Conservation (phyloP, 352 stramenopile genomes). For the Globisporangium parvum region DNA sequence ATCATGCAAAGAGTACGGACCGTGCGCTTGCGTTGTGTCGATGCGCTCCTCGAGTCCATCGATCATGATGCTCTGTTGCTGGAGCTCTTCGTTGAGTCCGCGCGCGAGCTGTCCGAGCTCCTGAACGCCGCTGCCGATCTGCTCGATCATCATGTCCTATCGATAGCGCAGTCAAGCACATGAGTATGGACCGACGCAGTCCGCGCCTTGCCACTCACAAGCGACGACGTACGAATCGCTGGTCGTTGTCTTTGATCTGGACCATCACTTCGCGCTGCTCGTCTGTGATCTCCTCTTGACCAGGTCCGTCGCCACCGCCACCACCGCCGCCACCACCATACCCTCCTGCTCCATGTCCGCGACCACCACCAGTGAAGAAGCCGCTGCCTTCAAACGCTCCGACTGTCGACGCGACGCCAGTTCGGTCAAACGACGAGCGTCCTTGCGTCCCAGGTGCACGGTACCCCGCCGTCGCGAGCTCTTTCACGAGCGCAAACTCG, state of each 20-base stretch:
- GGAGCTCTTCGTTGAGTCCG: slow-evolving; percentile 77
- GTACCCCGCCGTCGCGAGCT: slow-evolving; percentile 56
- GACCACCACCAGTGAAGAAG: slow-evolving; percentile 38
- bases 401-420: slow-evolving; percentile 35
- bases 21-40: slow-evolving; percentile 70
- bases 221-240: slow-evolving; percentile 60
- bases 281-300: slow-evolving; percentile 50
- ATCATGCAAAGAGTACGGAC: slow-evolving; percentile 22
- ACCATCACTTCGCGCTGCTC: slow-evolving; percentile 61
- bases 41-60: slow-evolving; percentile 75
- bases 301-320: slow-evolving; percentile 23
- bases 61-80: slow-evolving; percentile 87
- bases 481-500: slow-evolving; percentile 74
- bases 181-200: neutral
- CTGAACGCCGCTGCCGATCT: slow-evolving; percentile 76
- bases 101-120: slow-evolving; percentile 70
- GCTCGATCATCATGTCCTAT: slow-evolving; percentile 82
- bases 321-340: slow-evolving; percentile 26
- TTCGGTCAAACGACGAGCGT: slow-evolving; percentile 37
- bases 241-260: slow-evolving; percentile 78
- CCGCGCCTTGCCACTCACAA: too few species aligned
- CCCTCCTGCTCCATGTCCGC: slow-evolving; percentile 14
- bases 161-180: neutral
- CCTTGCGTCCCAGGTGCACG: slow-evolving; percentile 31
- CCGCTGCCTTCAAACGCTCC: slow-evolving; percentile 60